phyloP scores from a whole-genome alignment of 345 rosid species.

The Camelina laxa region DNA sequence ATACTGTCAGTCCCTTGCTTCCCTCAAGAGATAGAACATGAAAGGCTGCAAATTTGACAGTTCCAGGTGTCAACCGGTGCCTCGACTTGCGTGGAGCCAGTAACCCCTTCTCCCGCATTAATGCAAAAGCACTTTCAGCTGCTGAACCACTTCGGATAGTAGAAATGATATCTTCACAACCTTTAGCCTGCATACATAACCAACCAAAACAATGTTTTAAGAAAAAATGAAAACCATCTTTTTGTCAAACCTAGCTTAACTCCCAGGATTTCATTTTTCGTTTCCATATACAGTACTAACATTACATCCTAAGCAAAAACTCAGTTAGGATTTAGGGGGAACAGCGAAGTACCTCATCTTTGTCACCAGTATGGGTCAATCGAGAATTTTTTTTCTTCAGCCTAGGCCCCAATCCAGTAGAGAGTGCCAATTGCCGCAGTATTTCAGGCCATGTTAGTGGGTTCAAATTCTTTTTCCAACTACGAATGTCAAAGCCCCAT shows the following conservation, averaged over 20 bases:
- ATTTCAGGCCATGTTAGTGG: conserved; percentile 97
- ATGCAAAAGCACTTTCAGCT: conserved; percentile 88
- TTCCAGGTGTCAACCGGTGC: conserved; percentile 99
- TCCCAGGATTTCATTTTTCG: not conserved
- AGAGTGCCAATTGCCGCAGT: conserved; percentile 84
- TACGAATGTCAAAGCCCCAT: conserved; percentile 97
- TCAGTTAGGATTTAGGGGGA: not conserved
- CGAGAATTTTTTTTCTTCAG: conserved; percentile 63
- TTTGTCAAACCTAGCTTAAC: conserved; percentile 24
- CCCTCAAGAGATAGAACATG: conserved; percentile 99
- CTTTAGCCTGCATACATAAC: conserved; percentile 69
- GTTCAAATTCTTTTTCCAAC: conserved; percentile 90
- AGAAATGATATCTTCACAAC: conserved; percentile 72
- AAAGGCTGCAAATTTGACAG: conserved; percentile 99
- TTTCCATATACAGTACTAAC: conserved; percentile 11
- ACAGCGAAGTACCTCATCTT: conserved; percentile 70
- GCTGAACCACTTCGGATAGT: conserved; percentile 95
- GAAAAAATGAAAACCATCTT: not conserved
- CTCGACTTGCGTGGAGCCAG: conserved; percentile 89
- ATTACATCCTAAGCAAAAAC: conserved; percentile 12
- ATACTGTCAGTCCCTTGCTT: conserved; percentile 85
- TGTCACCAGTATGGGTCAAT: conserved; percentile 54
- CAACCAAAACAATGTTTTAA: conserved; percentile 12
- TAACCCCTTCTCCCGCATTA: conserved; percentile 94
- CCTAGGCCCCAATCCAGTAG: conserved; percentile 91